These are phyloP conservation scores for Rhizopus microsporus DNA, from an alignment of 371 early-diverging fungal genomes.

Conservation along the genomic window DNA sequence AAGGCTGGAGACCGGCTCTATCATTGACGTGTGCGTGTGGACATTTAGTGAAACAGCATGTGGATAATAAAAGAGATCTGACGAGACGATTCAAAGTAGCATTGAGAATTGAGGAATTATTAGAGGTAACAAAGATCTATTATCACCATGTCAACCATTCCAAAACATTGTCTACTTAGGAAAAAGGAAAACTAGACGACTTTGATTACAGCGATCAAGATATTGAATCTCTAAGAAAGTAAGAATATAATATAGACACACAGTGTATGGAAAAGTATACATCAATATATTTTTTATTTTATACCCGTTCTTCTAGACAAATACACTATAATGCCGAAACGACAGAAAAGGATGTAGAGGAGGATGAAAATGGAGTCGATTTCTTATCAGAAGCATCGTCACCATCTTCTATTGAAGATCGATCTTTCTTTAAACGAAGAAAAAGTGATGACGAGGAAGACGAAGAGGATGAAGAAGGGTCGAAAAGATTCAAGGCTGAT, in stretches of 20 bases:
- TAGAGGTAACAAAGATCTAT: slow-evolving; percentile 31
- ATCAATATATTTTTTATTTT: neutral
- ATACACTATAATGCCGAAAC: slow-evolving; percentile 23
- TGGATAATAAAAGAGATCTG: slow-evolving; percentile 46
- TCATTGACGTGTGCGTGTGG: slow-evolving; percentile 45
- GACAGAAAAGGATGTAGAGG: neutral
- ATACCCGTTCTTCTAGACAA: slow-evolving; percentile 16
- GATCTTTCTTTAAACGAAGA: slow-evolving; percentile 14
- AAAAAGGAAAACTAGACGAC: slow-evolving; percentile 53
- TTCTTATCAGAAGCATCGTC: slow-evolving; percentile 24
- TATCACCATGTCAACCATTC: neutral
- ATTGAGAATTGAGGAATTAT: slow-evolving; percentile 45
- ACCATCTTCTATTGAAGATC: slow-evolving; percentile 20
- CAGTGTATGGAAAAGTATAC: neutral
- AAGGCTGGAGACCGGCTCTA: slow-evolving; percentile 47
- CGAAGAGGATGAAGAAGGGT: slow-evolving; percentile 17
- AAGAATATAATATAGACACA: slow-evolving; percentile 5
- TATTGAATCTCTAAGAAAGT: slow-evolving; percentile 51
- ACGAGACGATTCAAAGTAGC: slow-evolving; percentile 49
- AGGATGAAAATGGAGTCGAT: slow-evolving; percentile 4
- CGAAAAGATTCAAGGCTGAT: slow-evolving; percentile 14
- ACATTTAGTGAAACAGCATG: slow-evolving; percentile 43
- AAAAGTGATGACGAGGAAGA: slow-evolving; percentile 26
- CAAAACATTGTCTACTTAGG: slow-evolving; percentile 21
- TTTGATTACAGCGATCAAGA: slow-evolving; percentile 52